Conservation (phyloP, 306 rosid species). For the Myrica gale region DNA sequence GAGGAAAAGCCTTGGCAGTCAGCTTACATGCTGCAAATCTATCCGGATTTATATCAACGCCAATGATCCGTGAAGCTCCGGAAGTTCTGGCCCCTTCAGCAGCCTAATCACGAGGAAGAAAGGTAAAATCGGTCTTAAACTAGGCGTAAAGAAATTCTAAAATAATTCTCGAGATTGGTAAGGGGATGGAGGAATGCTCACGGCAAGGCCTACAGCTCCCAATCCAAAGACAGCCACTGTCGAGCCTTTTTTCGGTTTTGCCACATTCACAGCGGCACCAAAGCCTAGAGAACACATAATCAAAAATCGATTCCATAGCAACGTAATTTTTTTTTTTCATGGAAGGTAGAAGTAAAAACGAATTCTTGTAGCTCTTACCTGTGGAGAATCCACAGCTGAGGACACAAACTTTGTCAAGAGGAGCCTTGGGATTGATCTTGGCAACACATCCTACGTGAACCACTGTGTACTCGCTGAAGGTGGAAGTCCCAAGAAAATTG, state of each 20-base stretch:
- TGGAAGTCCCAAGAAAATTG: constrained; percentile 90
- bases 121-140: background rate
- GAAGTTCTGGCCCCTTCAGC: constrained; percentile 87
- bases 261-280: constrained; percentile 89
- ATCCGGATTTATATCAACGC: constrained; percentile 68
- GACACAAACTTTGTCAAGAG: constrained; percentile 86
- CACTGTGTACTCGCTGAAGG: constrained; percentile 90
- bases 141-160: background rate
- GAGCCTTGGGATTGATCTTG: constrained; percentile 81
- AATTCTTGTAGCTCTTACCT: constrained; percentile 33
- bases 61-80: constrained; percentile 78
- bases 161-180: background rate
- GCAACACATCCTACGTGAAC: constrained; percentile 74
- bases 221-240: constrained; percentile 85
- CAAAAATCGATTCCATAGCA: background rate
- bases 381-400: constrained; percentile 95
- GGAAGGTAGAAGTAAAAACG: too few species aligned
- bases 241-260: constrained; percentile 74
- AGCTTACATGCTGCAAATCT: constrained; percentile 68
- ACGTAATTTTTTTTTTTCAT: too few species aligned
- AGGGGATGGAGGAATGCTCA: constrained; percentile 31
- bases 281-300: constrained; percentile 44
- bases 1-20: background rate
- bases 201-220: constrained; percentile 96
- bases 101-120: constrained; percentile 41